These are phyloP conservation scores for Galerina sulciceps DNA, from an alignment of 768 basidiomycete genomes.

Conservation along the genomic window DNA sequence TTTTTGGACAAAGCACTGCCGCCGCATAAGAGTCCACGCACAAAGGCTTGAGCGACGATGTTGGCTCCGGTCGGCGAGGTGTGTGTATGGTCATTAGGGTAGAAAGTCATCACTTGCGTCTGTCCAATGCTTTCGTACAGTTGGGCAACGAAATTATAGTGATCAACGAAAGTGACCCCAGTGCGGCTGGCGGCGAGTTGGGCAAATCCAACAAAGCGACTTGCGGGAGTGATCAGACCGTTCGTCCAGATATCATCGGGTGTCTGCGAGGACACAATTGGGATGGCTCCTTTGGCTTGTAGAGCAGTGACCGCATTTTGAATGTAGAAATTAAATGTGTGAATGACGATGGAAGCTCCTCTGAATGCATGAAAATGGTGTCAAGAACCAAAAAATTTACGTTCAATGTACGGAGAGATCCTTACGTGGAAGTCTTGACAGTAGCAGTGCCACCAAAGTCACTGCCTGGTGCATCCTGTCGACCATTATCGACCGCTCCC, in stretches of 20 bases:
- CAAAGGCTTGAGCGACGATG: conserved; percentile 51
- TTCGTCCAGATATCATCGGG: conserved; percentile 49
- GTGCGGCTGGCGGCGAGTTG: conserved; percentile 40
- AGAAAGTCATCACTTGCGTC: conserved; percentile 41
- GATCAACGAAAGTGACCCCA: conserved; percentile 46
- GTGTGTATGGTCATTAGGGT: conserved; percentile 52
- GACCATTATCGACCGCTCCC: conserved; percentile 43
- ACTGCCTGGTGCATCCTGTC: conserved; percentile 45
- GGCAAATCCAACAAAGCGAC: conserved; percentile 51
- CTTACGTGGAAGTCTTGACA: conserved; percentile 41
- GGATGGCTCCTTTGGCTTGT: conserved; percentile 49
- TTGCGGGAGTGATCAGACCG: conserved; percentile 33
- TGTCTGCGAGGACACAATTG: conserved; percentile 52
- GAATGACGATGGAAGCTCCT: conserved; percentile 42
- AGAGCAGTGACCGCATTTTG: conserved; percentile 45
- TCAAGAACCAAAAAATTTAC: neutral
- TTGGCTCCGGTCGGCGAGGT: conserved; percentile 47
- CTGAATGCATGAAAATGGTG: conserved; percentile 18
- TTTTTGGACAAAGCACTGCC: conserved; percentile 34
- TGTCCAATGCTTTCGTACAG: conserved; percentile 44
- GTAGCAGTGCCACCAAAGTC: conserved; percentile 37
- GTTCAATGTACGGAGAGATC: too few relatives aligned
- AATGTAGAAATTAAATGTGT: conserved; percentile 51
- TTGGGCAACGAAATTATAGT: conserved; percentile 48
- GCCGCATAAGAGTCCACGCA: conserved; percentile 47